Percentiles rank a stretch among this genome's conserved stretches.
Conservation (phyloP, 2,329 filamentous ascomycete genomes). For the Fusarium sp. region DNA sequence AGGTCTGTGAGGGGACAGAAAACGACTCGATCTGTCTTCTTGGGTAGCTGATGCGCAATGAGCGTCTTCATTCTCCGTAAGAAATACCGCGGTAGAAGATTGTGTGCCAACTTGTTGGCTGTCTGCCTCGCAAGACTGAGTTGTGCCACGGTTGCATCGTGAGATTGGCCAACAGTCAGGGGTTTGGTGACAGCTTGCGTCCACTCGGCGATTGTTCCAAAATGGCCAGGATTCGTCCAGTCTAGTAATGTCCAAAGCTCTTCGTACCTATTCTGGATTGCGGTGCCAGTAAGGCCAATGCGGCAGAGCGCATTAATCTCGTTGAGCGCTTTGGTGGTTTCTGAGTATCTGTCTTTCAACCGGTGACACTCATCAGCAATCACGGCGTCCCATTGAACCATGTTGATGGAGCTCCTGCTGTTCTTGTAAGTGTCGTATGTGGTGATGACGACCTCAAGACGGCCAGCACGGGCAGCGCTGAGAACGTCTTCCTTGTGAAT, state of each 20-base stretch:
- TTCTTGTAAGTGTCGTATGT: conserved; percentile 93
- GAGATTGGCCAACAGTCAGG: conserved; percentile 87
- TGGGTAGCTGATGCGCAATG: conserved; percentile 91
- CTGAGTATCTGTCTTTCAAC: conserved; percentile 82
- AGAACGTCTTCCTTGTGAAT: conserved; percentile 73
- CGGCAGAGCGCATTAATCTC: conserved; percentile 91
- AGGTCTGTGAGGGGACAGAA: conserved; percentile 90
- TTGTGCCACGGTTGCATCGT: conserved; percentile 87
- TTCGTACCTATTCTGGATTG: conserved; percentile 98
- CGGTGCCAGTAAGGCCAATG: conserved; percentile 93
- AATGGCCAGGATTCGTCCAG: conserved; percentile 89
- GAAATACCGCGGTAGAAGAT: conserved; percentile 90
- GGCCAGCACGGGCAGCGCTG: conserved; percentile 77
- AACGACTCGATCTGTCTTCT: conserved; percentile 93
- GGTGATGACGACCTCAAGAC: conserved; percentile 90
- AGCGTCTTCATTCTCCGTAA: conserved; percentile 91
- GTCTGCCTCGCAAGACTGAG: conserved; percentile 84
- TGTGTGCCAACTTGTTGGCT: conserved; percentile 85
- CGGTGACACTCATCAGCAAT: conserved; percentile 94
- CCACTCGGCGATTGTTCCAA: conserved; percentile 77
- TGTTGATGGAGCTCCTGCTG: conserved; percentile 78
- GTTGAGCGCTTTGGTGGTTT: conserved; percentile 87
- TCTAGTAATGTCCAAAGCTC: conserved; percentile 96
- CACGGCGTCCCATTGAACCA: conserved; percentile 91
- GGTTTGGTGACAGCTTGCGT: conserved; percentile 80